Evolutionary conservation across 768 basidiomycete species (phyloP).

Genomic region (Dacryopinax primogenitus): DNA sequence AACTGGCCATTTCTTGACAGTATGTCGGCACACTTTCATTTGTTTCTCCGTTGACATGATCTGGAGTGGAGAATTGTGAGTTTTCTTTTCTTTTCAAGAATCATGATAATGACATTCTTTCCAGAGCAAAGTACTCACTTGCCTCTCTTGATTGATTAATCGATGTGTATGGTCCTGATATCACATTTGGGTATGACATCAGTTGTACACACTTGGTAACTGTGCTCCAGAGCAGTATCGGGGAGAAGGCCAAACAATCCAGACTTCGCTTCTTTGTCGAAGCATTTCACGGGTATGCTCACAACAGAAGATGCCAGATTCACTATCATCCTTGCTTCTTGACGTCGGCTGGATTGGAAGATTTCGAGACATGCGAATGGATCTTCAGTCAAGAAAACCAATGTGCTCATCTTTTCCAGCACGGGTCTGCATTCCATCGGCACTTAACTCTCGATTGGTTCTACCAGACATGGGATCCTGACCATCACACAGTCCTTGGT

Average conservation of each 20-base stretch:
- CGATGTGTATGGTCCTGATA: background rate
- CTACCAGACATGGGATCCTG: slow-evolving; percentile 28
- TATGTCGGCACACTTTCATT: slow-evolving; percentile 10
- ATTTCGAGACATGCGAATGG: slow-evolving; percentile 27
- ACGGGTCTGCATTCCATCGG: slow-evolving; percentile 24
- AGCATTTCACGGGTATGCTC: slow-evolving; percentile 9
- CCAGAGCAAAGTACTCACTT: background rate
- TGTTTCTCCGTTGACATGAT: slow-evolving; percentile 8
- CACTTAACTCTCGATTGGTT: slow-evolving; percentile 25
- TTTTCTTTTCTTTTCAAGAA: background rate
- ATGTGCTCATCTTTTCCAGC: slow-evolving; percentile 19
- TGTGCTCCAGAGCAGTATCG: slow-evolving; percentile 4
- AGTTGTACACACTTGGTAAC: background rate
- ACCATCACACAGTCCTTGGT: slow-evolving; percentile 27
- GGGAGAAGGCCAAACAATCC: background rate
- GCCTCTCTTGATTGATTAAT: background rate
- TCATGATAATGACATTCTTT: background rate
- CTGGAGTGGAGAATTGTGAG: slow-evolving; percentile 8
- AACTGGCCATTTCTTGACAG: slow-evolving; percentile 8
- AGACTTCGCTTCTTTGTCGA: background rate
- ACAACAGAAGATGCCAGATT: slow-evolving; percentile 24
- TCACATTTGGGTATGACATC: slow-evolving; percentile 8
- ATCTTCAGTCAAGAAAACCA: slow-evolving; percentile 28
- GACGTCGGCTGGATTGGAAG: slow-evolving; percentile 28
- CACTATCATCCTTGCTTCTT: slow-evolving; percentile 26